Evolutionary conservation across 1,284 basidiomycete genomes (phyloP).

Genomic region (Sporisorium exsertum): DNA sequence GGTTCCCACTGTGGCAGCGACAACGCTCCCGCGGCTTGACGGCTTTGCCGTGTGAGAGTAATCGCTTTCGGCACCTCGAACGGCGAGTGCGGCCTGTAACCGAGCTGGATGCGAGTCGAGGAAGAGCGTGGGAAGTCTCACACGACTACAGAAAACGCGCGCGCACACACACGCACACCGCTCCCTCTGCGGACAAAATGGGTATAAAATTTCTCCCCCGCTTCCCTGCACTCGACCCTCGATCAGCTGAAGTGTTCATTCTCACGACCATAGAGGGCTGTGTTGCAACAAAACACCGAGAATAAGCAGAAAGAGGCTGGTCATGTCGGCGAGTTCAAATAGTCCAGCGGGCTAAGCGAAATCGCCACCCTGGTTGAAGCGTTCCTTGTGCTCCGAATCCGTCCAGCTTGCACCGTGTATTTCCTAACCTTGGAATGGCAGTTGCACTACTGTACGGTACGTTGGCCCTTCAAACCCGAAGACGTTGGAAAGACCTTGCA

Average conservation of each 20-base stretch:
- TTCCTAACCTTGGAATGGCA: no score
- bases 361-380: not conserved
- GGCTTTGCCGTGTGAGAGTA: no score
- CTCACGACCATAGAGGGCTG: not conserved
- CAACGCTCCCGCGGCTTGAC: no score
- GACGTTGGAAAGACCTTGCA: not conserved
- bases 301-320: not conserved
- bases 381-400: not conserved
- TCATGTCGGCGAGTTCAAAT: not conserved
- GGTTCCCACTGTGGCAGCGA: no score
- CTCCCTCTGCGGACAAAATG: not conserved
- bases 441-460: not conserved
- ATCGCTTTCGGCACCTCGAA: not conserved
- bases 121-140: slow-evolving; percentile 3
- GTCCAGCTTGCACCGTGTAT: not conserved
- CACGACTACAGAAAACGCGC: not conserved
- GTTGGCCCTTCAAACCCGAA: slow-evolving; percentile 5
- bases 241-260: slow-evolving; percentile 2
- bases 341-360: not conserved
- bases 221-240: slow-evolving; percentile 9
- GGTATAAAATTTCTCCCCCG: not conserved
- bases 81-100: not conserved
- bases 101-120: slow-evolving; percentile 2
- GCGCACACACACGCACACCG: not conserved
- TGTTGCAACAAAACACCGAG: not conserved